A percentile compares a stretch with the other conserved stretches of the same genome.
These are phyloP conservation scores for Penicillium lagena DNA, from an alignment of 495 filamentous ascomycete species.

Conservation along the genomic window DNA sequence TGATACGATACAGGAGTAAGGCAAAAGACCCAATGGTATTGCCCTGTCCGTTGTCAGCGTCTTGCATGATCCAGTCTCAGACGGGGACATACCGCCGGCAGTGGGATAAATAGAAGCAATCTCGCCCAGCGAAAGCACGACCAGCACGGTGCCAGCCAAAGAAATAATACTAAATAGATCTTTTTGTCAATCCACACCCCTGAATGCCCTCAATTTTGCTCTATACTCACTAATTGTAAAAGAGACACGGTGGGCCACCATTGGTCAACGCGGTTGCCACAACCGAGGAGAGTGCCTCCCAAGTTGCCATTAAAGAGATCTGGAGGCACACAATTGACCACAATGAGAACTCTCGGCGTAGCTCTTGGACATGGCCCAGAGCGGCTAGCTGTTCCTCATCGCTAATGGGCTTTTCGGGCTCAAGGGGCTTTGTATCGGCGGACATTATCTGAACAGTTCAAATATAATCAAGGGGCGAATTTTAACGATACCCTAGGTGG, in stretches of 20 bases:
- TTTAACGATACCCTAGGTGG: too few species aligned
- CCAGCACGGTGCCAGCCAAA: conserved; percentile 13
- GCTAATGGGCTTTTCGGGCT: conserved; percentile 11
- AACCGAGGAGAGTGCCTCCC: conserved; percentile 24
- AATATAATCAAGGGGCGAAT: too few species aligned
- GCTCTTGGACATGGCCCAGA: conserved; percentile 20
- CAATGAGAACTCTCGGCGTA: conserved; percentile 18
- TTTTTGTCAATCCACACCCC: not conserved
- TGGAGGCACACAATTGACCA: conserved; percentile 21
- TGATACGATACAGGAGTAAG: conserved; percentile 12
- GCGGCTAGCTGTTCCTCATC: conserved; percentile 20
- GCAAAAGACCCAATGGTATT: conserved; percentile 22
- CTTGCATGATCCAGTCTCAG: too few species aligned
- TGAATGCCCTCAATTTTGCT: not conserved
- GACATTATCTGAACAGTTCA: not conserved
- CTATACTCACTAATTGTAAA: conserved; percentile 22
- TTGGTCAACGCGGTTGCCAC: conserved; percentile 15
- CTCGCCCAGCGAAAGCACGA: conserved; percentile 17
- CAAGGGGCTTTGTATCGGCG: conserved; percentile 2
- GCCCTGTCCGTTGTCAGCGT: conserved; percentile 3
- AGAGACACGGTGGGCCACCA: conserved; percentile 25
- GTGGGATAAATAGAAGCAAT: conserved; percentile 20
- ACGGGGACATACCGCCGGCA: conserved; percentile 13
- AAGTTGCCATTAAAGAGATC: conserved; percentile 28
- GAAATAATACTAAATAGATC: conserved; percentile 9